Percentiles rank a stretch among this genome's conserved stretches.
Evolutionary conservation across 2,329 filamentous ascomycete genomes (phyloP).

Genomic region (Fusarium sp.): DNA sequence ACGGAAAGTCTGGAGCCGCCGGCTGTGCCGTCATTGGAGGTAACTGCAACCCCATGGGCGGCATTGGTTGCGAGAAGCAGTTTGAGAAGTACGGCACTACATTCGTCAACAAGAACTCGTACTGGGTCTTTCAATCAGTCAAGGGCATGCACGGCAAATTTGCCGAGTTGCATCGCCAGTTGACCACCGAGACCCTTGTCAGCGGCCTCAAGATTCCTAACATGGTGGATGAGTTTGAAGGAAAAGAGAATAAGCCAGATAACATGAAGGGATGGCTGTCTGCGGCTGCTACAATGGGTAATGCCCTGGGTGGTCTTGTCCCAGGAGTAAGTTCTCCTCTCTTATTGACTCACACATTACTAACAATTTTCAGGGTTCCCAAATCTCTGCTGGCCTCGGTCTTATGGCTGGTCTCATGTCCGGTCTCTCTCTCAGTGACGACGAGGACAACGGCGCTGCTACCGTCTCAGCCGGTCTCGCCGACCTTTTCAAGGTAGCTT

Average conservation of each 20-base stretch:
- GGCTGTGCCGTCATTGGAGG: constrained; percentile 4
- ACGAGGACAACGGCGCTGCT: background rate
- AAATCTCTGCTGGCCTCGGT: constrained; percentile 7
- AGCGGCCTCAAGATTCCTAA: constrained; percentile 10
- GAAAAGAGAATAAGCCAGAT: background rate
- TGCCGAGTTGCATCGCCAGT: constrained; percentile 4
- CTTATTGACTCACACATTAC: accelerated
- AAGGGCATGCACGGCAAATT: constrained; percentile 26
- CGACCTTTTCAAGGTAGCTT: constrained; percentile 1
- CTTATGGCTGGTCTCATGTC: background rate
- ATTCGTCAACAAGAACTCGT: constrained; percentile 4
- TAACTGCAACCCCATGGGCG: background rate
- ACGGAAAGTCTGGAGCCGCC: constrained; percentile 7
- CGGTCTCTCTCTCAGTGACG: accelerated
- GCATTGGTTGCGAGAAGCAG: background rate
- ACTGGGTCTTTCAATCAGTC: constrained; percentile 26
- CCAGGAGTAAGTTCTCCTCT: background rate
- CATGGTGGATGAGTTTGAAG: constrained; percentile 16
- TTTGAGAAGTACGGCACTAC: constrained; percentile 11
- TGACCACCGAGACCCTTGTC: constrained; percentile 14
- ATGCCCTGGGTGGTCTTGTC: constrained; percentile 1
- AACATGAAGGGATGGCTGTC: constrained; percentile 11
- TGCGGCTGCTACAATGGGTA: constrained; percentile 3
- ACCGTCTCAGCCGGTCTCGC: background rate
- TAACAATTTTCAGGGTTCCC: background rate